Conservation (phyloP, 78 protist genomes). For the Pigoraptor vietnamica region DNA sequence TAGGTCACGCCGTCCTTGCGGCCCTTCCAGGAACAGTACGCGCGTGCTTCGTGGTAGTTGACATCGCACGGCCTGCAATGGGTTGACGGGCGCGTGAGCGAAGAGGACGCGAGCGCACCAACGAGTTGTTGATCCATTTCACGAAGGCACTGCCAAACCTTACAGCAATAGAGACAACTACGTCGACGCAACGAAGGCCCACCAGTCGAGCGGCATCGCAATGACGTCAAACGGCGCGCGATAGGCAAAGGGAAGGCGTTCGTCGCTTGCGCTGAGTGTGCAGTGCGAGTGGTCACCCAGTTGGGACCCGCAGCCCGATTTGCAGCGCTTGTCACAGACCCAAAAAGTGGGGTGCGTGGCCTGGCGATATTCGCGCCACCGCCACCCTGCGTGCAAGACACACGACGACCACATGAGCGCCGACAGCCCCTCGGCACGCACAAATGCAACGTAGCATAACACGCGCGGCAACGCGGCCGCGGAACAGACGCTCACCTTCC, state of each 20-base stretch:
- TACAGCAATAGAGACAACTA: too few species aligned
- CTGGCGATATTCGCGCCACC: constrained; percentile 30
- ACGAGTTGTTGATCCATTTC: too few species aligned
- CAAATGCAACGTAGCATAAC: too few species aligned
- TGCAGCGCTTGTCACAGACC: constrained; percentile 15
- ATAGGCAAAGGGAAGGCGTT: neutral
- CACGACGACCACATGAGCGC: neutral
- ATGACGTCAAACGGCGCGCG: constrained; percentile 25
- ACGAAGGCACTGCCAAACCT: too few species aligned
- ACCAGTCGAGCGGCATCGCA: constrained; percentile 53
- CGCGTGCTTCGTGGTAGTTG: constrained; percentile 61
- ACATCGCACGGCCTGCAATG: constrained; percentile 19
- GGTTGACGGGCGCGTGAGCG: neutral
- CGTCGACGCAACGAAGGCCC: constrained; percentile 9
- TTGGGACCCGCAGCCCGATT: neutral
- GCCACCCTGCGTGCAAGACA: constrained; percentile 35
- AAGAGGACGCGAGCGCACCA: too few species aligned
- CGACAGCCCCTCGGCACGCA: too few species aligned
- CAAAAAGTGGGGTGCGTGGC: constrained; percentile 43
- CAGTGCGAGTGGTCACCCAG: neutral
- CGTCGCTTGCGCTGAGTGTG: neutral
- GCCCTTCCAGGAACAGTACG: constrained; percentile 44
- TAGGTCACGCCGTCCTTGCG: neutral
- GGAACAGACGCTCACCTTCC: neutral
- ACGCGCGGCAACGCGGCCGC: too few species aligned